A percentile compares a stretch with the other conserved stretches of the same genome.
phyloP scores from a whole-genome alignment of 2,329 filamentous ascomycete species.

The Colletotrichum euphorbiae region DNA sequence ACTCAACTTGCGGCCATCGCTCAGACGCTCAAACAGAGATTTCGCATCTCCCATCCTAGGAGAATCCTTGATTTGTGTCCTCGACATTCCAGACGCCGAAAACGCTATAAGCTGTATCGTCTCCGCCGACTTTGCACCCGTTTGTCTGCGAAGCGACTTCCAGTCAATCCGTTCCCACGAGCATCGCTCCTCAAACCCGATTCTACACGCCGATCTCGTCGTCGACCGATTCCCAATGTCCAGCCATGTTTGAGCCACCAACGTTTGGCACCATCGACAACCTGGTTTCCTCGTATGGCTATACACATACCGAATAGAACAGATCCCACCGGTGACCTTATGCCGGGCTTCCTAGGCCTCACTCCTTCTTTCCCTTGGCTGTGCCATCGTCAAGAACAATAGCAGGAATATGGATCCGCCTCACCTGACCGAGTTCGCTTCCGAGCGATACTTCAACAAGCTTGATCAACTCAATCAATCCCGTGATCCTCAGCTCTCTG shows the following conservation, averaged over 20 bases:
- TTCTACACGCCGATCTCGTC: background rate
- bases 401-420: conserved; percentile 67
- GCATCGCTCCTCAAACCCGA: background rate
- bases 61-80: too few species aligned
- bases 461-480: conserved; percentile 61
- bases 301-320: conserved; percentile 20
- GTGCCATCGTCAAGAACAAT: conserved; percentile 37
- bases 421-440: conserved; percentile 75
- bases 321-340: conserved; percentile 20
- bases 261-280: conserved; percentile 42
- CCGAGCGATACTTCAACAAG: conserved; percentile 73
- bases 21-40: background rate
- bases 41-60: too few species aligned
- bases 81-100: too few species aligned
- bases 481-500: conserved; percentile 35
- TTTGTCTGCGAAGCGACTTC: background rate
- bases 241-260: conserved; percentile 50
- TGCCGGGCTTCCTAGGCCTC: conserved; percentile 22
- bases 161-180: background rate
- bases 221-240: conserved; percentile 43
- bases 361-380: conserved; percentile 41
- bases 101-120: too few species aligned
- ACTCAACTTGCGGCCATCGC: background rate
- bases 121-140: background rate
- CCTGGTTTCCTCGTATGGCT: conserved; percentile 25